Evolutionary conservation across 192 early-diverging fungal species (phyloP).

Genomic region (Haplosporangium gracile): DNA sequence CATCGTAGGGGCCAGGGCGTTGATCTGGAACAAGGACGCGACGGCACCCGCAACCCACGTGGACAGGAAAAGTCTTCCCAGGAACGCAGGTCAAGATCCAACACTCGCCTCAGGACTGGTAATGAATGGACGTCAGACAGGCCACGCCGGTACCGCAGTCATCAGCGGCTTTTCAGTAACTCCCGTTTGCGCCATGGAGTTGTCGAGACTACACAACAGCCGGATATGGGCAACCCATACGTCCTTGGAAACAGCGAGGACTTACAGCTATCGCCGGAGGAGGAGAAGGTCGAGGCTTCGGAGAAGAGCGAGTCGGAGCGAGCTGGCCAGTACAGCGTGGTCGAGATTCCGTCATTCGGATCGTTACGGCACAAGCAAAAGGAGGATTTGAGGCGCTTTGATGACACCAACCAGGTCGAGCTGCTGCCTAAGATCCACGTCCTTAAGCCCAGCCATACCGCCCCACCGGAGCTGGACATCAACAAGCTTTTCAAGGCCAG

Average conservation of each 20-base stretch:
- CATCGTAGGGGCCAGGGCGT: background rate
- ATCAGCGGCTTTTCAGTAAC: background rate
- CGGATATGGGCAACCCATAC: slow-evolving; percentile 15
- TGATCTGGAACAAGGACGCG: slow-evolving; percentile 31
- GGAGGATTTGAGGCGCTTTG: slow-evolving; percentile 4
- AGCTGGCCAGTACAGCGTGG: slow-evolving; percentile 22
- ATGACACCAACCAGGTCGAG: slow-evolving; percentile 21
- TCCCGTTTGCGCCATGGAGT: background rate
- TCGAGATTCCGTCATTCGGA: slow-evolving; percentile 33
- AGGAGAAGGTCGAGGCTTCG: background rate
- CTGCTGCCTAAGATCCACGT: slow-evolving; percentile 13
- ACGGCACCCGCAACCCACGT: background rate
- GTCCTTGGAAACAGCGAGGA: slow-evolving; percentile 19
- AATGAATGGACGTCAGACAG: background rate
- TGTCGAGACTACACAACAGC: background rate
- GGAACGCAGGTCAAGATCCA: slow-evolving; percentile 22
- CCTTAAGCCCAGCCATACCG: slow-evolving; percentile 13
- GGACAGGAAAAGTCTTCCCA: background rate
- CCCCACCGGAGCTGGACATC: slow-evolving; percentile 20
- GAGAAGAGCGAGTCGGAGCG: background rate
- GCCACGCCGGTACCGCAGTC: slow-evolving; percentile 16
- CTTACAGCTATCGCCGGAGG: background rate
- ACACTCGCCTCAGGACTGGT: background rate
- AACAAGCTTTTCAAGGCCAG: background rate
- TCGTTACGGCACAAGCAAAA: slow-evolving; percentile 18